phyloP scores from a whole-genome alignment of 2,329 filamentous ascomycete genomes.

The Aschersonia sp. region DNA sequence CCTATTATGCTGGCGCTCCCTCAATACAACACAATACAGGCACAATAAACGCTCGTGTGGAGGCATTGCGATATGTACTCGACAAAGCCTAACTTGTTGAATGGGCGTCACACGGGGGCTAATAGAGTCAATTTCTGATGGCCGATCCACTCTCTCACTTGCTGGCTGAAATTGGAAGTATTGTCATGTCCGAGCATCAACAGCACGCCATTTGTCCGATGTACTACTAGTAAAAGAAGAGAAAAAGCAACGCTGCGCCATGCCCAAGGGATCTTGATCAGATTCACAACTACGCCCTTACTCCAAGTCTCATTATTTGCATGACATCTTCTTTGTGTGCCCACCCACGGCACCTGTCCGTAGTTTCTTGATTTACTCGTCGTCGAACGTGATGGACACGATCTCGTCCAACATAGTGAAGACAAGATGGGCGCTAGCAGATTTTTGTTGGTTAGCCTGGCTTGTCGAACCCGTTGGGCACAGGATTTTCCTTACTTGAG shows the following conservation, averaged over 20 bases:
- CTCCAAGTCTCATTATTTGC: background rate
- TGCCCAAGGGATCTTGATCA: background rate
- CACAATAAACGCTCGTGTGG: too few relatives aligned
- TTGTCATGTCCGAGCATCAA: too few relatives aligned
- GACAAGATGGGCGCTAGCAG: slow-evolving; percentile 46
- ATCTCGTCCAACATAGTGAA: slow-evolving; percentile 62
- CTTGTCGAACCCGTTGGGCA: background rate
- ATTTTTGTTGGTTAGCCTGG: background rate
- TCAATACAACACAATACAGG: too few relatives aligned
- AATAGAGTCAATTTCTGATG: too few relatives aligned
- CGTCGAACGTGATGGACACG: slow-evolving; percentile 47
- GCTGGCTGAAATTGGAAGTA: too few relatives aligned
- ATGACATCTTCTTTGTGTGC: background rate
- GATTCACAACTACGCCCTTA: too few relatives aligned
- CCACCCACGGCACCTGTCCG: background rate
- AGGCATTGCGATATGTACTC: too few relatives aligned
- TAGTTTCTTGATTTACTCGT: slow-evolving; percentile 7
- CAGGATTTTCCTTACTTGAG: slow-evolving; percentile 52
- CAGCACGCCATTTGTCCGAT: too few relatives aligned
- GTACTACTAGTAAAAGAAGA: background rate
- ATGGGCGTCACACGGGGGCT: too few relatives aligned
- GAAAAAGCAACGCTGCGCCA: background rate
- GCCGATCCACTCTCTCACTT: too few relatives aligned
- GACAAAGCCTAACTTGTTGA: too few relatives aligned
- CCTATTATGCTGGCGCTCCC: too few relatives aligned